phyloP scores from a whole-genome alignment of 768 basidiomycete genomes.

The Amanita muscaria region DNA sequence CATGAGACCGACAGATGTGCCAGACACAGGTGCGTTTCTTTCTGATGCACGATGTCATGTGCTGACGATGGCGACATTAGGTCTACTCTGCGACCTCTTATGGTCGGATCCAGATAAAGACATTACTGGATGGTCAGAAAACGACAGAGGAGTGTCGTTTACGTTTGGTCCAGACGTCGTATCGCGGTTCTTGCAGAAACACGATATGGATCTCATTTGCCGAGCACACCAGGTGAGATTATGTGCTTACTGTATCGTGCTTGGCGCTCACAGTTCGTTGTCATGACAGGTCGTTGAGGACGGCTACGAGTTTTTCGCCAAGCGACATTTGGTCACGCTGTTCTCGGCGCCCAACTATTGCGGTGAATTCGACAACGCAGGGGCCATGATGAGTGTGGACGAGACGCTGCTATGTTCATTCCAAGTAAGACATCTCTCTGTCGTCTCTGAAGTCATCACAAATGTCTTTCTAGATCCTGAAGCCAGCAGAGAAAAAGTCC shows the following conservation, averaged over 20 bases:
- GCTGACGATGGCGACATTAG: conserved; percentile 32
- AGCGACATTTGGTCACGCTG: conserved; percentile 91
- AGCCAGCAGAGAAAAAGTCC: conserved; percentile 98
- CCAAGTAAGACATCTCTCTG: conserved; percentile 51
- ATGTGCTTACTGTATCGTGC: conserved; percentile 3
- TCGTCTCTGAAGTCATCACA: not conserved
- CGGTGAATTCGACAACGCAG: conserved; percentile 97
- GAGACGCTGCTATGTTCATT: conserved; percentile 96
- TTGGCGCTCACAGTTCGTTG: not conserved
- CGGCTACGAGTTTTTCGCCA: conserved; percentile 98
- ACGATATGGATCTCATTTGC: conserved; percentile 99
- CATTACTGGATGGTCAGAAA: conserved; percentile 99
- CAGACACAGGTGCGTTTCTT: conserved; percentile 75
- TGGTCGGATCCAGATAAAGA: conserved; percentile 99
- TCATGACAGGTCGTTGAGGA: conserved; percentile 84
- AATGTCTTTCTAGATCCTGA: conserved; percentile 90
- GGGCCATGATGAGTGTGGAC: conserved; percentile 99
- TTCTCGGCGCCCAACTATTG: conserved; percentile 97
- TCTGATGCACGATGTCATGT: not conserved
- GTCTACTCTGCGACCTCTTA: conserved; percentile 89
- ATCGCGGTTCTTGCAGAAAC: conserved; percentile 95
- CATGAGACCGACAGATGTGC: conserved; percentile 98
- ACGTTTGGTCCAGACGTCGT: conserved; percentile 99
- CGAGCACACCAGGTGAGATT: conserved; percentile 87
- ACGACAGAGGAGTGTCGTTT: conserved; percentile 97